Conservation (phyloP, 1,284 basidiomycete genomes). For the Puccinia coronata region DNA sequence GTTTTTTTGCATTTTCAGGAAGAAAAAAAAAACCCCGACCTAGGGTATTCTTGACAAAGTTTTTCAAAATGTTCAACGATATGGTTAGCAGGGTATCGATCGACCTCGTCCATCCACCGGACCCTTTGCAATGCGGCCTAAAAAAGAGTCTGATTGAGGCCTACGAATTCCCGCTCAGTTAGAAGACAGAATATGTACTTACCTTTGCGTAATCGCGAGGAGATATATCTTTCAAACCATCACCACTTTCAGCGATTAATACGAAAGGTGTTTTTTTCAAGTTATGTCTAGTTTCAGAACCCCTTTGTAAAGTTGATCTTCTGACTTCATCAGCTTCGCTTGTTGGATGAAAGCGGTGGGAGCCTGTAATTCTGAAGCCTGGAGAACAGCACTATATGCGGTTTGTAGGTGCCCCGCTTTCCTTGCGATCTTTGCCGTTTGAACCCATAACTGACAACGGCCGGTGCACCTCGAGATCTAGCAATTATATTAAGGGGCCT, state of each 20-base stretch:
- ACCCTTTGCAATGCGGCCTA: constrained; percentile 85
- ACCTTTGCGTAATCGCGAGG: constrained; percentile 69
- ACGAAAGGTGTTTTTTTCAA: constrained; percentile 61
- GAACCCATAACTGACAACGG: constrained; percentile 83
- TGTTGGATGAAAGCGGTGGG: constrained; percentile 86
- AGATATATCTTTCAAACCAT: constrained; percentile 30
- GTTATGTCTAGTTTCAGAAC: constrained; percentile 81
- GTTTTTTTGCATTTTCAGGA: neutral
- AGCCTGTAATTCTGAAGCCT: constrained; percentile 75
- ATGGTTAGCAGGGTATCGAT: constrained; percentile 71
- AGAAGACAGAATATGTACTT: constrained; percentile 45
- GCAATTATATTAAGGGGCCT: constrained; percentile 54
- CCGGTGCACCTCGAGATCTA: constrained; percentile 62
- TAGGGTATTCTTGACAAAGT: constrained; percentile 65
- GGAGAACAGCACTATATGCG: constrained; percentile 91
- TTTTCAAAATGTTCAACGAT: constrained; percentile 68
- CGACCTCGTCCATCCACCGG: constrained; percentile 89
- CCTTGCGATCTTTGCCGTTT: constrained; percentile 89
- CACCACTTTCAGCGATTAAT: constrained; percentile 45
- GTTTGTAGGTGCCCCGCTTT: constrained; percentile 95
- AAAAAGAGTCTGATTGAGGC: neutral
- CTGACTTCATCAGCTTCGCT: constrained; percentile 79
- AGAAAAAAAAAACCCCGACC: constrained; percentile 62
- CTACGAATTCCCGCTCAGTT: neutral
- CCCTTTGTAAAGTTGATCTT: constrained; percentile 80